Conservation (phyloP, 2,329 filamentous ascomycete species). For the Botryotinia calthae region DNA sequence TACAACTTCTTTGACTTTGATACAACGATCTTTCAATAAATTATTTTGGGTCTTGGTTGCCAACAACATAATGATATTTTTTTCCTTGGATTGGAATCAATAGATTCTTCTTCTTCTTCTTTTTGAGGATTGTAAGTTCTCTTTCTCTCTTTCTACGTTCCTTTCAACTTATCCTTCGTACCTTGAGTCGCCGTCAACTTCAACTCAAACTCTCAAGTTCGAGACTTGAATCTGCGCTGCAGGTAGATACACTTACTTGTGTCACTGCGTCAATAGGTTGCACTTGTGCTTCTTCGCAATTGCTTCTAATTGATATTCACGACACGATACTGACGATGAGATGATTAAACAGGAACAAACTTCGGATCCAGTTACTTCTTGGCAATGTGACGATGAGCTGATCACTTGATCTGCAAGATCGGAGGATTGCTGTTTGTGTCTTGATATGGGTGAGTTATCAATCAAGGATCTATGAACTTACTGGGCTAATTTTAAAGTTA, state of each 20-base stretch:
- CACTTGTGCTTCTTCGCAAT: neutral
- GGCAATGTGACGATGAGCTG: neutral
- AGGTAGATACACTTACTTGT: neutral
- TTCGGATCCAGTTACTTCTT: neutral
- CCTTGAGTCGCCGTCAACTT: neutral
- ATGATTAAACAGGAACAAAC: neutral
- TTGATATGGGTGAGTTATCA: neutral
- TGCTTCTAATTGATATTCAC: neutral
- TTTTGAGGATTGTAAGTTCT: neutral
- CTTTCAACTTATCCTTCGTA: neutral
- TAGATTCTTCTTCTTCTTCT: neutral
- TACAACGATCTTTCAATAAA: neutral
- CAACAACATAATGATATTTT: neutral
- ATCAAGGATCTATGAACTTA: neutral
- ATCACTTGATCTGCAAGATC: neutral
- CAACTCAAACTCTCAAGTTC: neutral
- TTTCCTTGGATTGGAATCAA: neutral
- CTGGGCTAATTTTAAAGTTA: neutral
- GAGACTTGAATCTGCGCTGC: neutral
- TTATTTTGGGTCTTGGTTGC: neutral
- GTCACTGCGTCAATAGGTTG: neutral
- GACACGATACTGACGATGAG: neutral
- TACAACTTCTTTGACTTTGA: neutral
- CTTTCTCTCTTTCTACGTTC: neutral
- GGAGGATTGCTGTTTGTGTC: neutral